phyloP scores from a whole-genome alignment of 768 basidiomycete genomes.

The Fomitopsis pulvina region DNA sequence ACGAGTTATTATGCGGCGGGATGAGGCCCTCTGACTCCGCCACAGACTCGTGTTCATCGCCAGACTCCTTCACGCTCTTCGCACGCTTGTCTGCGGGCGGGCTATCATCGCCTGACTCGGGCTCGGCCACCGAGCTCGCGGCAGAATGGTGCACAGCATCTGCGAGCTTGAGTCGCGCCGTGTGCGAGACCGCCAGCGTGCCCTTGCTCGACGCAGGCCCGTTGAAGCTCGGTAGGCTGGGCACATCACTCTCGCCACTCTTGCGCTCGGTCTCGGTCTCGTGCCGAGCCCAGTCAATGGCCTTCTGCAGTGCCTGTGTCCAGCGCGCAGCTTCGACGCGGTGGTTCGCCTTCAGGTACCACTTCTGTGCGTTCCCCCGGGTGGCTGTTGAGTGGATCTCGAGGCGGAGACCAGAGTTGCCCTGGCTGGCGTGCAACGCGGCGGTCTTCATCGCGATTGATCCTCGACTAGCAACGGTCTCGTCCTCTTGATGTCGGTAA shows the following conservation, averaged over 20 bases:
- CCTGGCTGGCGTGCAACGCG: slow-evolving; percentile 44
- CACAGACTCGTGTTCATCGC: slow-evolving; percentile 36
- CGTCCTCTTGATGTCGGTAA: slow-evolving; percentile 88
- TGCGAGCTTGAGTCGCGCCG: slow-evolving; percentile 4
- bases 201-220: slow-evolving; percentile 4
- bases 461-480: slow-evolving; percentile 77
- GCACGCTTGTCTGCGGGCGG: slow-evolving; percentile 15
- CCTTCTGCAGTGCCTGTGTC: slow-evolving; percentile 68
- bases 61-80: slow-evolving; percentile 15
- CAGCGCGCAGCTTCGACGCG: slow-evolving; percentile 87
- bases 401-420: slow-evolving; percentile 64
- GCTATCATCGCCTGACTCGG: slow-evolving; percentile 9
- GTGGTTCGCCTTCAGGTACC: slow-evolving; percentile 82
- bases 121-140: slow-evolving; percentile 23
- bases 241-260: slow-evolving; percentile 44
- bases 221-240: slow-evolving; percentile 16
- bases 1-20: slow-evolving; percentile 53
- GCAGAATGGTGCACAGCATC: slow-evolving; percentile 4
- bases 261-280: slow-evolving; percentile 28
- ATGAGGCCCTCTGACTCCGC: slow-evolving; percentile 31
- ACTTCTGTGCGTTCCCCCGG: slow-evolving; percentile 54
- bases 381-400: slow-evolving; percentile 67
- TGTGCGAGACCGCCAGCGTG: slow-evolving; percentile 2
- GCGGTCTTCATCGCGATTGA: slow-evolving; percentile 86
- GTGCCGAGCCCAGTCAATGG: slow-evolving; percentile 65